phyloP scores from a whole-genome alignment of 306 rosid genomes.

The Inga leiocalycina region DNA sequence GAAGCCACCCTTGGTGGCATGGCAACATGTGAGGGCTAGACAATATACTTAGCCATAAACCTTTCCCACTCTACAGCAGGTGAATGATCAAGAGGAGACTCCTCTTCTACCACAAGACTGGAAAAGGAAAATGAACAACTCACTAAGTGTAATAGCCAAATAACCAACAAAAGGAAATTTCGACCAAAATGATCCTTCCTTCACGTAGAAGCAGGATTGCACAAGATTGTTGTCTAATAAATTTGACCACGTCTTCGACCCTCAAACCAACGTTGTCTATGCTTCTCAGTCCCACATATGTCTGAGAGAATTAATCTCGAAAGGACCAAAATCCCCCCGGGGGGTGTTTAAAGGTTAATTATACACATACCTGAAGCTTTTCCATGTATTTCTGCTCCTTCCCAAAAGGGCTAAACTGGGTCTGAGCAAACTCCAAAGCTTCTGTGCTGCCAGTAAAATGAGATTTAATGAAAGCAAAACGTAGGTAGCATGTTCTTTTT shows the following conservation, averaged over 20 bases:
- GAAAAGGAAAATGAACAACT: not conserved
- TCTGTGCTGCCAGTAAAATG: slow-evolving; percentile 87
- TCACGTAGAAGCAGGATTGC: not conserved
- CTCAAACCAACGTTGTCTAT: not conserved
- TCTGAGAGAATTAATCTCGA: not conserved
- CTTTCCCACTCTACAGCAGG: not conserved
- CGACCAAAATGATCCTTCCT: not conserved
- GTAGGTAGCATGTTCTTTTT: slow-evolving; percentile 9
- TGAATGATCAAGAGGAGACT: not conserved
- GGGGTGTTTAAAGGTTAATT: slow-evolving; percentile 1
- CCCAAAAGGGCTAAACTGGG: slow-evolving; percentile 71
- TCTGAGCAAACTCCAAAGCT: slow-evolving; percentile 91
- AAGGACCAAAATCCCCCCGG: not conserved
- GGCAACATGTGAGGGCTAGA: not conserved
- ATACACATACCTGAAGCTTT: slow-evolving; percentile 75
- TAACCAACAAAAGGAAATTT: not conserved
- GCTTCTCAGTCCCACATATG: not conserved
- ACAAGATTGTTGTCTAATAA: not conserved
- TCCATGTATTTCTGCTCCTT: slow-evolving; percentile 59
- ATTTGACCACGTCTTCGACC: not conserved
- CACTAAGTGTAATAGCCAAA: not conserved
- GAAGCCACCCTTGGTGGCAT: not conserved
- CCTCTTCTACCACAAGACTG: not conserved
- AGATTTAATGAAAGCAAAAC: slow-evolving; percentile 32
- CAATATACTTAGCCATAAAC: not conserved